Base-by-base conservation (phyloP, 495 filamentous ascomycete species). In the Penicillium diatomitis region DNA sequence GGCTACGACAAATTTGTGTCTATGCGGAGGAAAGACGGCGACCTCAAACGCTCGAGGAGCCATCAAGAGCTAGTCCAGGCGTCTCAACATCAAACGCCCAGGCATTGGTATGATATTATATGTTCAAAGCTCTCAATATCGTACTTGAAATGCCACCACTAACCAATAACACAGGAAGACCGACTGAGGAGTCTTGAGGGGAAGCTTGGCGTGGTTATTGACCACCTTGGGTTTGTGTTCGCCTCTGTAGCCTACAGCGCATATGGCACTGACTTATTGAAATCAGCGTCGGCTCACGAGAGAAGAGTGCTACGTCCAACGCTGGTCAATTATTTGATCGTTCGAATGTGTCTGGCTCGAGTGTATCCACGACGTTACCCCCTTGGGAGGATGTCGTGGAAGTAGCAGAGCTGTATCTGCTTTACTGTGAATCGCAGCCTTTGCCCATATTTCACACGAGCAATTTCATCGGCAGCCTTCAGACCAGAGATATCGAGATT, bases 351-450 rank as follows among this genome's bases (percentile, higher is more conserved):
- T 45, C 55, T 28, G 29, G 41, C 8, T 11, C 44, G 38, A 57
- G 35, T 32, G 41, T 47, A 42, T 44, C 52, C 3, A 52, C 50
- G 28, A 41, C 54, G 2, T 49, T 72, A 30, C 70, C 72, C 6
- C 48, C 65, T 9, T 75, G 70, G 72, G 64, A 73, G 30, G 64
- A 65, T 29, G 65, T 74, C 5, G 30, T 59, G 0, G 58, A 58
- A 4, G 54, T 69, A 29, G 72, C 65, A 6, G 59, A 72, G 42
- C 48, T 67, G 3, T 75, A 74, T 52, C 42, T 74, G 28, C 36
- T 64, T 9, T 74, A 72, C 38, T 75, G 72, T 40, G 68, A 75
- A 32, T 72, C 65, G 32, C 72, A 75, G 44, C 70, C 72, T 8
- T 54, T 75, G 12, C 72, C 72, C 47, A 53, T 75, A 4, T 75